These are phyloP conservation scores for Curvularia eragrostidis DNA, from an alignment of 2,329 filamentous ascomycete species.

Conservation along the genomic window DNA sequence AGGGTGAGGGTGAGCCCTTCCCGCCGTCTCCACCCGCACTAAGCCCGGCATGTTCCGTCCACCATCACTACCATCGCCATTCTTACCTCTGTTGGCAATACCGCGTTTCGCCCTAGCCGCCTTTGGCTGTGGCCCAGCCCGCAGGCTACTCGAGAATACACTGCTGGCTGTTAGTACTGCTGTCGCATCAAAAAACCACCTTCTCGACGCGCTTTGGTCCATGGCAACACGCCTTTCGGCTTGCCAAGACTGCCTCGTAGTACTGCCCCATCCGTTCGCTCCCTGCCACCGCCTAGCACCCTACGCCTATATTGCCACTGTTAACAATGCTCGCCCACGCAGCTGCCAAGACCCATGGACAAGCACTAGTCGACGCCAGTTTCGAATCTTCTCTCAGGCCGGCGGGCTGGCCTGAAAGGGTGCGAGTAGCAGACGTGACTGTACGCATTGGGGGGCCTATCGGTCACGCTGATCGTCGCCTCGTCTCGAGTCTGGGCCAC, in stretches of 20 bases:
- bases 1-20: not conserved
- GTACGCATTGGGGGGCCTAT: not conserved
- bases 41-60: not conserved
- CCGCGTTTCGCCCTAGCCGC: not conserved
- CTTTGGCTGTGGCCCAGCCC: not conserved
- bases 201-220: too few species aligned
- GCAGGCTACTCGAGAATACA: not conserved
- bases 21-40: not conserved
- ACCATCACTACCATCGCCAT: not conserved
- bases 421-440: not conserved
- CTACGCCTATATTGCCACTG: not conserved
- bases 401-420: not conserved
- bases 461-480: not conserved
- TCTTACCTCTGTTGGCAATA: not conserved
- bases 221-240: not conserved
- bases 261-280: not conserved
- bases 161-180: too few species aligned
- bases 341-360: not conserved
- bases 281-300: not conserved
- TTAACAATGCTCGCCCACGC: not conserved
- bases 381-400: not conserved
- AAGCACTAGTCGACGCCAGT: not conserved
- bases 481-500: slow-evolving; percentile 4
- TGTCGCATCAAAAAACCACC: too few species aligned
- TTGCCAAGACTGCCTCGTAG: not conserved